Evolutionary conservation across 805 yeast genomes (phyloP), one percentile per base, ranked within the genome.

Genomic region (Spathaspora gorwiae): DNA sequence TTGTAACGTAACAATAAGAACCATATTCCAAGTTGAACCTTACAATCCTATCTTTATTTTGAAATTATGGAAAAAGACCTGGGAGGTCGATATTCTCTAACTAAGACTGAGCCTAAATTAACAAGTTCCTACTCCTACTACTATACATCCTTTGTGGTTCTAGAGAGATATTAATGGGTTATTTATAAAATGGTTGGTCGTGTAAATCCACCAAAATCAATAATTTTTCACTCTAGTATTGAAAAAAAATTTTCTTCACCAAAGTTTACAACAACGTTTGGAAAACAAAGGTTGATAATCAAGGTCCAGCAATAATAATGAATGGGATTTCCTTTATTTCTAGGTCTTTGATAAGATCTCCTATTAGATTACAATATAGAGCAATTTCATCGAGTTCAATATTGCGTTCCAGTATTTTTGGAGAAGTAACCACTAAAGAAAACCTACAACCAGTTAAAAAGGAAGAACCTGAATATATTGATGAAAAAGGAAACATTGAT

Each of bases 341-440:
- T 10, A 39, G 35, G 14, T 26, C 41, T 14, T 26, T 30, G 14
- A 26, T 30, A n/a, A 39, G 41, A 30, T 15, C 19, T 24, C 29
- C 39, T 26, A 30, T 36, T 26, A 27, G 39, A 7, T 40, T 26
- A 30, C 26, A 26, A 7, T 11, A 29, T 27, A 36, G 49, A 40
- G 24, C 24, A 11, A 9, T 36, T 30, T 26, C 39, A 36, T 13
- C 11, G 13, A 36, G 30, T 24, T n/a, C 39, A 4, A 26, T 27
- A 36, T 9, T 36, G 26, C 26, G 15, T 11, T 36, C 39, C 32
- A 47, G 38, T 29, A 29, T 53, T 9, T 53, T 53, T 40, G 51
- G 47, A 10, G 47, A 53, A 13, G n/a, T 53, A 11, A 48, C 51
- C 26, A 39, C 45, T 40, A 13, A 41, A 9, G 47, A 24, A 13